These are phyloP conservation scores for Remersonia thermophila DNA, from an alignment of 2,329 filamentous ascomycete genomes.

Conservation along the genomic window DNA sequence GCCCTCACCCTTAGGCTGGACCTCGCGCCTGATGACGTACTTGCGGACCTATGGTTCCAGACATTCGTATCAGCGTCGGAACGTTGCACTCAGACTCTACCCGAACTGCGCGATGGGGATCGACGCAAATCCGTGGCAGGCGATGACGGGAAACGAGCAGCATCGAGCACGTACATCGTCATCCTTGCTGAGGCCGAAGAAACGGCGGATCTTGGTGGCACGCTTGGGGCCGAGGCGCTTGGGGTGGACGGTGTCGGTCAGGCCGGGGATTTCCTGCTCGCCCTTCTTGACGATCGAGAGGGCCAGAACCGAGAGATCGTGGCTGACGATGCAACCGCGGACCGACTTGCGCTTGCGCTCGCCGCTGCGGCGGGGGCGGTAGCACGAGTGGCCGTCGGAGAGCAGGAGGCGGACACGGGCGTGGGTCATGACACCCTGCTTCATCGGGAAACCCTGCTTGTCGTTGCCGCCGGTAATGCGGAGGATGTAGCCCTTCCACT, in stretches of 20 bases:
- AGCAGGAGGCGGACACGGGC: slow-evolving; percentile 97
- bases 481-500: slow-evolving; percentile 99
- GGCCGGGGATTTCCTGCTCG: slow-evolving; percentile 81
- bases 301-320: slow-evolving; percentile 89
- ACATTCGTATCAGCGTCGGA: slow-evolving; percentile 28
- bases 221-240: slow-evolving; percentile 99
- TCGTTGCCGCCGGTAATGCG: slow-evolving; percentile 99
- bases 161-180: slow-evolving; percentile 83
- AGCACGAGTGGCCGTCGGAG: slow-evolving; percentile 95
- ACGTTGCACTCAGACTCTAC: slow-evolving; percentile 46
- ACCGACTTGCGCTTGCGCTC: slow-evolving; percentile 99
- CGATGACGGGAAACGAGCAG: slow-evolving; percentile 49
- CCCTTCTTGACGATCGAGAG: slow-evolving; percentile 97
- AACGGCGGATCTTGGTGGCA: slow-evolving; percentile 98
- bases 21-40: slow-evolving; percentile 98
- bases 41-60: slow-evolving; percentile 68
- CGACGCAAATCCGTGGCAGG: slow-evolving; percentile 49
- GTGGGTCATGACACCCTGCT: slow-evolving; percentile 99
- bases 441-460: slow-evolving; percentile 99
- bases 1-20: slow-evolving; percentile 94
- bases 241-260: slow-evolving; percentile 96
- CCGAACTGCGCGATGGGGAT: slow-evolving; percentile 31
- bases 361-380: slow-evolving; percentile 92
- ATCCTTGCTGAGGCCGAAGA: slow-evolving; percentile 99
- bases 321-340: slow-evolving; percentile 95